Evolutionary conservation across 2,329 filamentous ascomycete genomes (phyloP).

Genomic region (Chaetomiaceae sp.): DNA sequence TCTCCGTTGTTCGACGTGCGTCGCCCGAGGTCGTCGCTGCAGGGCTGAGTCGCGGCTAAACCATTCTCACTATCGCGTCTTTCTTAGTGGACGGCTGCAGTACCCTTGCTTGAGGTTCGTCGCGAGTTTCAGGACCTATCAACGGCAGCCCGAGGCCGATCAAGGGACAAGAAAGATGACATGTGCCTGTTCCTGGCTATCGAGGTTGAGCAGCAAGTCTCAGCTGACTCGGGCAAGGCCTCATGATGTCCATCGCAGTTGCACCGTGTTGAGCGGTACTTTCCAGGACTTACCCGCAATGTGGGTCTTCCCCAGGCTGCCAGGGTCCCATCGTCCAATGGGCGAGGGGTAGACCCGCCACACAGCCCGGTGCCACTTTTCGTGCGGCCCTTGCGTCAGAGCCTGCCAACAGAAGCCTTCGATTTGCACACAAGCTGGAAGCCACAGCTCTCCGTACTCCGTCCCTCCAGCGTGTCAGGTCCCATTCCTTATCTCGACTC

Average conservation of each 20-base stretch:
- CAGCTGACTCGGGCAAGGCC: not conserved
- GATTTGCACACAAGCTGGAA: no score
- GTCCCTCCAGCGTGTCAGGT: not conserved
- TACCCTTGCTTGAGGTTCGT: no score
- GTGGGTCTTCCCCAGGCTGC: constrained; percentile 13
- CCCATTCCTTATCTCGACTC: constrained; percentile 1
- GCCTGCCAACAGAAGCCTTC: not conserved
- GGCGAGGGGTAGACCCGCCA: not conserved
- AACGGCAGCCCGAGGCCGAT: no score
- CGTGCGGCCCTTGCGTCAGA: constrained; percentile 12
- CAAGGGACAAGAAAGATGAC: no score
- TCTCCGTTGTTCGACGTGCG: no score
- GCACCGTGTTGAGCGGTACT: not conserved
- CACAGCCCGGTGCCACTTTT: constrained; percentile 4
- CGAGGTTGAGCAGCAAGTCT: no score
- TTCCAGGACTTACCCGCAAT: not conserved
- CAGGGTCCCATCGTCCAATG: constrained; percentile 2
- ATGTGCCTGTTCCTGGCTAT: no score
- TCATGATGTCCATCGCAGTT: no score
- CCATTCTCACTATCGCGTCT: not conserved
- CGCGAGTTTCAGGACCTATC: not conserved
- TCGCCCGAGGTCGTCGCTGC: not conserved
- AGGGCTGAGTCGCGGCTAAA: not conserved
- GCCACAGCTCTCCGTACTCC: no score
- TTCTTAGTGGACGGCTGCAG: not conserved